phyloP scores from a whole-genome alignment of 768 basidiomycete species.

The Podaxis carcinomalis region DNA sequence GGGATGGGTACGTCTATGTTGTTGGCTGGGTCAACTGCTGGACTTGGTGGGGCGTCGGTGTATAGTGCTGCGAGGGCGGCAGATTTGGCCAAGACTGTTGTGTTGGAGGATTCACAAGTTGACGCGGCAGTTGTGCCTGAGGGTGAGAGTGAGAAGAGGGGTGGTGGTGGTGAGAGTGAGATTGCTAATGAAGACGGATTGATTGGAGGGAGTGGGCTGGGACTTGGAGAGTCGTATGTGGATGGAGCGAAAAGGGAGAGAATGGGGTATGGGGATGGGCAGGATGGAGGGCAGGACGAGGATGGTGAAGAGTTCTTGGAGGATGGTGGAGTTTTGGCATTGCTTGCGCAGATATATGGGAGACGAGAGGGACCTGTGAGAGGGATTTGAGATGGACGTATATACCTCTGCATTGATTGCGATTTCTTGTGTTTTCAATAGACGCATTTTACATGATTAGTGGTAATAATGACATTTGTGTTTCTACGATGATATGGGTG shows the following conservation, averaged over 20 bases:
- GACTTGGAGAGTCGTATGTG: conserved; percentile 72
- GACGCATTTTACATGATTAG: not conserved
- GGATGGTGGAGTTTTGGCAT: conserved; percentile 81
- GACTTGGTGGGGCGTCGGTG: conserved; percentile 37
- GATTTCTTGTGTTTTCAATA: not conserved
- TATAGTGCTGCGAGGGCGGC: conserved; percentile 38
- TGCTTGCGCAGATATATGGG: conserved; percentile 85
- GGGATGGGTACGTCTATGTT: conserved; percentile 36
- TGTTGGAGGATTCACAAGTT: conserved; percentile 71
- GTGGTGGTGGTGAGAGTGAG: conserved; percentile 6
- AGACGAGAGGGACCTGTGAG: conserved; percentile 48
- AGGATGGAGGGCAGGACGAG: conserved; percentile 45
- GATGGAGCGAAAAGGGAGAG: conserved; percentile 46
- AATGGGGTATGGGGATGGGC: conserved; percentile 33
- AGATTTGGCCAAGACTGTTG: conserved; percentile 59
- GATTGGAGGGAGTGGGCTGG: conserved; percentile 33
- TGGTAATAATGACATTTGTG: not conserved
- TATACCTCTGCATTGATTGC: not conserved
- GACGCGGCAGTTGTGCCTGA: not conserved
- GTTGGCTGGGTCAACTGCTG: conserved; percentile 31
- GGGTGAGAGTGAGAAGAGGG: conserved; percentile 10
- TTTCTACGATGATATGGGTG: not conserved
- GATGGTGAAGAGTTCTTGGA: conserved; percentile 50
- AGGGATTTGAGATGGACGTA: conserved; percentile 28
- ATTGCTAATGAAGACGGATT: conserved; percentile 7